Evolutionary conservation across 768 basidiomycete species (phyloP).

Genomic region (Thelephora ganbajun): DNA sequence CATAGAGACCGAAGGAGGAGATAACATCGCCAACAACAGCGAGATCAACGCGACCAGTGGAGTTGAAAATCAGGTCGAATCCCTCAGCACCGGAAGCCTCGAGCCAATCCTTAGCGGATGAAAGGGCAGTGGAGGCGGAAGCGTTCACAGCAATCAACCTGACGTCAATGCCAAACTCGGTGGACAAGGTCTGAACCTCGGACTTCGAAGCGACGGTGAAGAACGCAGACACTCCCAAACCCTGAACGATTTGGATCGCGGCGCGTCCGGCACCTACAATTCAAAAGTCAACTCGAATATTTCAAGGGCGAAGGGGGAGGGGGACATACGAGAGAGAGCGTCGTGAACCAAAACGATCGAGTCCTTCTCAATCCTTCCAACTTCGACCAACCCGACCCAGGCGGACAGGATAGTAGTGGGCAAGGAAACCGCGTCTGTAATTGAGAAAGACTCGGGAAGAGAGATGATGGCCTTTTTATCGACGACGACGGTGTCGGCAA

Average conservation of each 20-base stretch:
- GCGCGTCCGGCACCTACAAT: constrained; percentile 12
- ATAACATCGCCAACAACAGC: constrained; percentile 11
- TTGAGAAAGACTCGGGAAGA: constrained; percentile 9
- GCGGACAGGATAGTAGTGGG: constrained; percentile 13
- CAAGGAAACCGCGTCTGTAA: constrained; percentile 12
- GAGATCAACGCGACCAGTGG: constrained; percentile 8
- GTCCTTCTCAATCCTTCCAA: constrained; percentile 9
- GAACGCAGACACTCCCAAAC: constrained; percentile 11
- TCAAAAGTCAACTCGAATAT: neutral
- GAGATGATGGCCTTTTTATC: neutral
- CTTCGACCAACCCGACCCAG: constrained; percentile 15
- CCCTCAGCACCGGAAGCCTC: neutral
- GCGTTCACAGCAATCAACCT: neutral
- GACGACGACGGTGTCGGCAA: neutral
- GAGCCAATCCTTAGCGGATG: constrained; percentile 1
- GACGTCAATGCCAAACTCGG: constrained; percentile 7
- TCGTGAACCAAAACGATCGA: constrained; percentile 16
- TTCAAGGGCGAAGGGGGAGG: neutral
- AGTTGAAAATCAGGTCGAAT: constrained; percentile 13
- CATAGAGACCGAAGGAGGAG: constrained; percentile 14
- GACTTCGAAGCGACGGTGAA: constrained; percentile 10
- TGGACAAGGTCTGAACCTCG: constrained; percentile 7
- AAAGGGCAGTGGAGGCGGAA: neutral
- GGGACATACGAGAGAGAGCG: constrained; percentile 12
- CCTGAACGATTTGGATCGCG: constrained; percentile 15